These are phyloP conservation scores for Xylaria sp. DNA, from an alignment of 2,329 filamentous ascomycete genomes.

Conservation along the genomic window DNA sequence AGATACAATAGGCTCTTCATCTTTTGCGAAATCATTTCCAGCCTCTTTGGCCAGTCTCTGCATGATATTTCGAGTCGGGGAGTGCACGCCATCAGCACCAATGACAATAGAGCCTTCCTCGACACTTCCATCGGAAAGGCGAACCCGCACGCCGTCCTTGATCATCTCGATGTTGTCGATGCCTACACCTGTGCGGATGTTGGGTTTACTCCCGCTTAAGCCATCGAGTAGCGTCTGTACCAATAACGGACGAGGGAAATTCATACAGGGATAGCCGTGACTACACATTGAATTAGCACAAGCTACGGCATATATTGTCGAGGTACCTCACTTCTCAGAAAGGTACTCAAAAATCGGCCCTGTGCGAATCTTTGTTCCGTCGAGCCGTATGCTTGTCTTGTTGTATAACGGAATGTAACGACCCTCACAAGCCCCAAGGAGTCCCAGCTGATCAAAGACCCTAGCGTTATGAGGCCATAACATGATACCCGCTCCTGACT, in stretches of 20 bases:
- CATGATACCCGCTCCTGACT: conserved; percentile 33
- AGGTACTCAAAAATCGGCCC: conserved; percentile 13
- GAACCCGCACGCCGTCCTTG: conserved; percentile 30
- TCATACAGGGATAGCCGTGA: conserved; percentile 34
- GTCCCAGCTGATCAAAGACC: conserved; percentile 33
- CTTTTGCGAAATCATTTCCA: conserved; percentile 17
- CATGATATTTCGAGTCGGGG: conserved; percentile 31
- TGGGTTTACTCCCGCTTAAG: conserved; percentile 6
- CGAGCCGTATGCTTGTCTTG: conserved; percentile 21
- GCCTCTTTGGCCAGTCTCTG: conserved; percentile 27
- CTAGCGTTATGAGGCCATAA: conserved; percentile 29
- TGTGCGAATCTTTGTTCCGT: conserved; percentile 18
- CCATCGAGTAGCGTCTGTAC: conserved; percentile 26
- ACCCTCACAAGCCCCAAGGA: conserved; percentile 24
- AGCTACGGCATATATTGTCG: background rate
- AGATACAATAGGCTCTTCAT: conserved; percentile 26
- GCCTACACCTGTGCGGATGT: conserved; percentile 22
- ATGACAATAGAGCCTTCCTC: conserved; percentile 37
- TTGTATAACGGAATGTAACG: conserved; percentile 25
- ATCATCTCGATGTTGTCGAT: conserved; percentile 27
- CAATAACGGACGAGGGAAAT: conserved; percentile 30
- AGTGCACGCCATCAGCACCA: conserved; percentile 36
- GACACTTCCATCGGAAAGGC: conserved; percentile 28
- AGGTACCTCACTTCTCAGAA: conserved; percentile 13
- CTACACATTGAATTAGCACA: conserved; percentile 10